These are phyloP conservation scores for Fusarium pseudonygamai DNA, from an alignment of 2,329 filamentous ascomycete genomes.

Conservation along the genomic window DNA sequence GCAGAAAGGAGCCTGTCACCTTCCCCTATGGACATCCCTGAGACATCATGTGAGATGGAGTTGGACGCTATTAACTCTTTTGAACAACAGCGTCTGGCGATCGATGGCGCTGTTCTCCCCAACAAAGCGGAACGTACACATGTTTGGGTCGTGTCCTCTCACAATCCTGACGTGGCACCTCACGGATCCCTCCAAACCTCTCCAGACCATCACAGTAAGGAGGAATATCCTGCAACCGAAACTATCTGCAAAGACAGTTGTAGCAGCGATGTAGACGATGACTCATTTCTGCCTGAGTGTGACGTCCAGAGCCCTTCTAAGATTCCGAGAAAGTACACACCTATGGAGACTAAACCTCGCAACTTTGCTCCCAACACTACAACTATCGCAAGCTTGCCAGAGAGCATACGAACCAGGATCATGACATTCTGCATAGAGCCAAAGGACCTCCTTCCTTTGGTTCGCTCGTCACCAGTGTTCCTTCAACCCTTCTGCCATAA, in stretches of 20 bases:
- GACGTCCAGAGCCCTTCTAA: neutral
- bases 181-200: neutral
- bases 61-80: fast-evolving
- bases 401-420: neutral
- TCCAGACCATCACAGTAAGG: fast-evolving
- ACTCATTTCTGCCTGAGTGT: neutral
- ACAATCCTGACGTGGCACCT: neutral
- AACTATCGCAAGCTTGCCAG: neutral
- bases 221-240: neutral
- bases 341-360: neutral
- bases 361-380: neutral
- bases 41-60: too few relatives aligned
- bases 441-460: neutral
- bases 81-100: neutral
- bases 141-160: fast-evolving
- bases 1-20: neutral
- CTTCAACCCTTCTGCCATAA: neutral
- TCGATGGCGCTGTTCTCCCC: neutral
- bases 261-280: neutral
- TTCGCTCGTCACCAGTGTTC: neutral
- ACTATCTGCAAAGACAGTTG: neutral
- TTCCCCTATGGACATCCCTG: too few relatives aligned
- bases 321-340: fast-evolving
- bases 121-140: fast-evolving
- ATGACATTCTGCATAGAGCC: neutral